Evolutionary conservation across 1,139 yeast species (phyloP).

Genomic region (Yamadazyma membranifaciens): DNA sequence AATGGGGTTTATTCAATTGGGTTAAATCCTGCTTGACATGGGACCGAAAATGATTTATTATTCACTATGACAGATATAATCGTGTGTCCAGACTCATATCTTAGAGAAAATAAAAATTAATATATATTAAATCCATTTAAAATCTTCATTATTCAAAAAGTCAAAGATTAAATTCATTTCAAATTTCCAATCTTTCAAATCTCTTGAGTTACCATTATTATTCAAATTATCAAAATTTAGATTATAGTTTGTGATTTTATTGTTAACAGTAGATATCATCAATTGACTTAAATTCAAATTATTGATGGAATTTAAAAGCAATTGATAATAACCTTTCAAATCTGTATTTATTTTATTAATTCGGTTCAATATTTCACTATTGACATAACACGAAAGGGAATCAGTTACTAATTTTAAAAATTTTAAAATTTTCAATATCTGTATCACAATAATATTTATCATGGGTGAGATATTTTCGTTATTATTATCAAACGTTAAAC

Average conservation of each 20-base stretch:
- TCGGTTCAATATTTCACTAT: slow-evolving; percentile 27
- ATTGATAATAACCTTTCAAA: slow-evolving; percentile 35
- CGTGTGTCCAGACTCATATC: too few relatives aligned
- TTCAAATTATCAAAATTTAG: slow-evolving; percentile 1
- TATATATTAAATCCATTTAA: slow-evolving; percentile 31
- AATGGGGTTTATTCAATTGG: too few relatives aligned
- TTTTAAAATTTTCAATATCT: slow-evolving; percentile 35
- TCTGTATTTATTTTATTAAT: slow-evolving; percentile 38
- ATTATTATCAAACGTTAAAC: slow-evolving; percentile 26
- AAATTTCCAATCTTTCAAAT: slow-evolving; percentile 28
- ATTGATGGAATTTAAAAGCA: slow-evolving; percentile 31
- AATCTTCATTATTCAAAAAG: slow-evolving; percentile 32
- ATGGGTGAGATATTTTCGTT: slow-evolving; percentile 29
- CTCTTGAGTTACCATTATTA: slow-evolving; percentile 1
- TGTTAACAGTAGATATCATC: neutral
- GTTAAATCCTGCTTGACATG: too few relatives aligned
- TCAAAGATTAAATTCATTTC: slow-evolving; percentile 26
- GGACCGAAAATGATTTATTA: too few relatives aligned
- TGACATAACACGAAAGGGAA: slow-evolving; percentile 19
- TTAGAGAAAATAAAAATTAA: neutral
- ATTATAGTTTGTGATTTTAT: slow-evolving; percentile 1
- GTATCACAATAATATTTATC: slow-evolving; percentile 34
- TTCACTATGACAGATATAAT: too few relatives aligned
- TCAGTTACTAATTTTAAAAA: slow-evolving; percentile 37
- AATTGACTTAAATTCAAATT: slow-evolving; percentile 24